Percentiles rank a stretch among this genome's conserved stretches.
These are phyloP conservation scores for Trypanosoma lewisi DNA, from an alignment of 208 protist genomes.

Conservation along the genomic window DNA sequence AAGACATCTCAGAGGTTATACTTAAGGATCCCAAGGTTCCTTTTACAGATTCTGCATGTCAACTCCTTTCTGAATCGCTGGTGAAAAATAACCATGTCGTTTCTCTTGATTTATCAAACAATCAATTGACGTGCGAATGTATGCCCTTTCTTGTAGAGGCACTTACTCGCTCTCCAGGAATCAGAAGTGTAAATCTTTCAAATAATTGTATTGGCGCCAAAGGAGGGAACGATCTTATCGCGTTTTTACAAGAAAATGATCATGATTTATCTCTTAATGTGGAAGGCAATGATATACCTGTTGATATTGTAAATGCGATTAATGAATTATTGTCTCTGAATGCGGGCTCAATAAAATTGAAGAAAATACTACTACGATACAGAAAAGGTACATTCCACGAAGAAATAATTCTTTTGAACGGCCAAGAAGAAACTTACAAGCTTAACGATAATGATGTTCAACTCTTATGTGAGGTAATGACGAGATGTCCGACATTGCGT, in stretches of 20 bases:
- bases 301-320: slow-evolving; percentile 39
- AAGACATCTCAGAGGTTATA: slow-evolving; percentile 48
- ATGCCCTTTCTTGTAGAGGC: slow-evolving; percentile 59
- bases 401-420: slow-evolving; percentile 68
- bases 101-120: slow-evolving; percentile 57
- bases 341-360: slow-evolving; percentile 58
- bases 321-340: slow-evolving; percentile 70
- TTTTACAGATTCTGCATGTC: slow-evolving; percentile 61
- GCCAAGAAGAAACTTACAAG: slow-evolving; percentile 30
- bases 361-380: slow-evolving; percentile 49
- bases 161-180: slow-evolving; percentile 43
- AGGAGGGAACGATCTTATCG: slow-evolving; percentile 48
- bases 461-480: slow-evolving; percentile 55
- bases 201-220: slow-evolving; percentile 72
- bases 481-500: slow-evolving; percentile 38
- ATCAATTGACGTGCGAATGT: slow-evolving; percentile 59
- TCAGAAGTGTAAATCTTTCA: slow-evolving; percentile 60
- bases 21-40: slow-evolving; percentile 32
- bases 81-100: slow-evolving; percentile 41
- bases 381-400: slow-evolving; percentile 37
- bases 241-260: slow-evolving; percentile 37
- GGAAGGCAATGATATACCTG: slow-evolving; percentile 53
- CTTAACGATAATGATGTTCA: slow-evolving; percentile 71
- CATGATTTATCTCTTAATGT: slow-evolving; percentile 45
- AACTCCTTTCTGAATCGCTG: slow-evolving; percentile 54